phyloP scores from a whole-genome alignment of 768 basidiomycete species.

The Collybia sp. region DNA sequence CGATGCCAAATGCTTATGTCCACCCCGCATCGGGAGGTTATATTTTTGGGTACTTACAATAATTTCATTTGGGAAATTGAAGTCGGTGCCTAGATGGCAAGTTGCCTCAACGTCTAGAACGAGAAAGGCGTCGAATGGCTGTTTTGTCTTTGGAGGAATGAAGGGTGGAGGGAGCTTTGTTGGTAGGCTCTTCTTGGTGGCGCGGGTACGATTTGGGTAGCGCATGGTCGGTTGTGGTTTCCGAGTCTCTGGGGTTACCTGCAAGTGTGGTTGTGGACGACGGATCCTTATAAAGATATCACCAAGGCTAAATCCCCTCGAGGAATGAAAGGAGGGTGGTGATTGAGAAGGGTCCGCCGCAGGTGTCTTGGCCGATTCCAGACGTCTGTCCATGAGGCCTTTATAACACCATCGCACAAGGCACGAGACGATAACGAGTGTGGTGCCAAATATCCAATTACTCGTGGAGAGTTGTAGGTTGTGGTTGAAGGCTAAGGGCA shows the following conservation, averaged over 20 bases:
- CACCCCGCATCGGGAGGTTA: conserved; percentile 1
- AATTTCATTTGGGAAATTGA: conserved; percentile 92
- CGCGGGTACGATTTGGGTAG: conserved; percentile 7
- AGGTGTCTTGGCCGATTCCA: conserved; percentile 3
- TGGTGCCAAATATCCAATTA: conserved; percentile 9
- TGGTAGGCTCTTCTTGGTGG: conserved; percentile 11
- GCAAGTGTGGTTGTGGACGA: background rate
- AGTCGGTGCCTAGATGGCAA: conserved; percentile 61
- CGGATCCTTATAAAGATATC: conserved; percentile 8
- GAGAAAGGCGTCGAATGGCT: conserved; percentile 73
- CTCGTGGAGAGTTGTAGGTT: conserved; percentile 6
- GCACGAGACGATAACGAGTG: conserved; percentile 20
- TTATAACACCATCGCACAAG: conserved; percentile 21
- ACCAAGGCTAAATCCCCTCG: background rate
- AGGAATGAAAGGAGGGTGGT: background rate
- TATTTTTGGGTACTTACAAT: conserved; percentile 55
- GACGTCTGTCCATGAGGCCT: conserved; percentile 8
- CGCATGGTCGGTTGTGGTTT: conserved; percentile 5
- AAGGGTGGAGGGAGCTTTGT: conserved; percentile 2
- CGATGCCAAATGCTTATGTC: background rate
- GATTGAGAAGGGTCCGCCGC: background rate
- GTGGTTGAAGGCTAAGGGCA: background rate
- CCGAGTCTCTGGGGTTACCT: too few relatives aligned
- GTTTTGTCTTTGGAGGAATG: conserved; percentile 19
- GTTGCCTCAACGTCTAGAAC: conserved; percentile 91